Evolutionary conservation across 1,284 basidiomycete genomes (phyloP), one percentile per base, ranked within the genome.

Genomic region (Cyathus pygmaeus): DNA sequence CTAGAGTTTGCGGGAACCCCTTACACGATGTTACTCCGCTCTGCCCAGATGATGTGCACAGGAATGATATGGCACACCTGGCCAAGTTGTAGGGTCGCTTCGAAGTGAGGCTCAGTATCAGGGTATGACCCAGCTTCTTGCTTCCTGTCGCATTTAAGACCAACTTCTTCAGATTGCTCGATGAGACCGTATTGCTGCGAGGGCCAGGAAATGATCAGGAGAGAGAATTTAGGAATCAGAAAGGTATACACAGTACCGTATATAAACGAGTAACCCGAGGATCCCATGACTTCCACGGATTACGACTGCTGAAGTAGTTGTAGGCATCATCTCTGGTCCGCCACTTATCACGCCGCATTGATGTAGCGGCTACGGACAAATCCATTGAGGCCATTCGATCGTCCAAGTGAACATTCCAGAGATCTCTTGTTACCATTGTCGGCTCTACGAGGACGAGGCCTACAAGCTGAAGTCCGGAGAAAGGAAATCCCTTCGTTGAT

Each of bases 211-310:
- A 55, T 36, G 29, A 49, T 57, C 29, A 21, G 24, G 30, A 19
- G 29, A 27, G 26, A 36, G 15, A 41, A 23, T 13, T 17, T 7
- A 11, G 19, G 6, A 7, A 47, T 42, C 9, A 46, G 11, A 26
- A 10, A 19, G 42, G 15, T n/a, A 6, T 27, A 11, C 15, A 50
- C 46, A 50, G 44, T 21, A 46, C 80, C 19, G 72, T 71, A 47
- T 81, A 65, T 36, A 76, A 55, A 2, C 61, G 64, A 39, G 83
- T 59, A 2, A 79, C 74, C 23, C 77, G 69, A 6, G 71, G 59
- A 63, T 83, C 80, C 83, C 82, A 84, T 9, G 62, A 61, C 33
- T 68, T 76, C 81, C 82, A 85, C 1, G 82, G 82, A 47, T 76
- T 61, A n/a, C 79, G 72, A 58, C 75, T 76, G 42, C 63, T 68